These are phyloP conservation scores for Candida odintsovae DNA, from an alignment of 805 yeast genomes.

Conservation along the genomic window DNA sequence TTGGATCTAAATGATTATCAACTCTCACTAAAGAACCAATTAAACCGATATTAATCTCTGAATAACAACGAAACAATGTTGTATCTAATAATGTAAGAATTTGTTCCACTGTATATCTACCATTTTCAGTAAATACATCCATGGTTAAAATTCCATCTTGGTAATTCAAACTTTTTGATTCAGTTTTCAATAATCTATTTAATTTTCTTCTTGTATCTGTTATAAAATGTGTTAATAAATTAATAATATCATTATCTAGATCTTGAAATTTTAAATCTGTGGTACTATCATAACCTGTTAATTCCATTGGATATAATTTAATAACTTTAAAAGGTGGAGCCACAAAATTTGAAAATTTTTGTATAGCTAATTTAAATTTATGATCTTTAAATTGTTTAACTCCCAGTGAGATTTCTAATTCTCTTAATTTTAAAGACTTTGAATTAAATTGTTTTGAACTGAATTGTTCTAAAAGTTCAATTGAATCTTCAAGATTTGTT, in stretches of 20 bases:
- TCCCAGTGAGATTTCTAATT: constrained; percentile 38
- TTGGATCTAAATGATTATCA: constrained; percentile 65
- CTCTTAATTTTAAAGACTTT: constrained; percentile 33
- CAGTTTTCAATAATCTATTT: constrained; percentile 22
- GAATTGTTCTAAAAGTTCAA: constrained; percentile 33
- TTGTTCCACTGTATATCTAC: constrained; percentile 26
- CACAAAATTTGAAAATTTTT: constrained; percentile 43
- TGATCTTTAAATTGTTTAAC: constrained; percentile 25
- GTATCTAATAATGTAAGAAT: constrained; percentile 60
- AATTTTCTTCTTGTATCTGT: constrained; percentile 45
- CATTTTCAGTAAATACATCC: constrained; percentile 13
- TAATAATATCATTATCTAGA: constrained; percentile 3
- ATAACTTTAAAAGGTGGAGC: constrained; percentile 57
- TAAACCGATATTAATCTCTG: constrained; percentile 60
- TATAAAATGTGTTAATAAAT: constrained; percentile 33
- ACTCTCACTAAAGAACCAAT: constrained; percentile 80
- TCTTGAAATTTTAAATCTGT: not conserved
- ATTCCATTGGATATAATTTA: constrained; percentile 35
- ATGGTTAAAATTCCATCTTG: constrained; percentile 10
- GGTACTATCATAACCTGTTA: constrained; percentile 16
- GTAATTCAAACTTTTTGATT: constrained; percentile 7
- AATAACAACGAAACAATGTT: constrained; percentile 68
- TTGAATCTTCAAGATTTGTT: constrained; percentile 20
- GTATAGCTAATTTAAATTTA: constrained; percentile 32
- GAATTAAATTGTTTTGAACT: constrained; percentile 21